Conservation (phyloP, 2,329 filamentous ascomycete species). For the Ophiocordyceps robertsii region DNA sequence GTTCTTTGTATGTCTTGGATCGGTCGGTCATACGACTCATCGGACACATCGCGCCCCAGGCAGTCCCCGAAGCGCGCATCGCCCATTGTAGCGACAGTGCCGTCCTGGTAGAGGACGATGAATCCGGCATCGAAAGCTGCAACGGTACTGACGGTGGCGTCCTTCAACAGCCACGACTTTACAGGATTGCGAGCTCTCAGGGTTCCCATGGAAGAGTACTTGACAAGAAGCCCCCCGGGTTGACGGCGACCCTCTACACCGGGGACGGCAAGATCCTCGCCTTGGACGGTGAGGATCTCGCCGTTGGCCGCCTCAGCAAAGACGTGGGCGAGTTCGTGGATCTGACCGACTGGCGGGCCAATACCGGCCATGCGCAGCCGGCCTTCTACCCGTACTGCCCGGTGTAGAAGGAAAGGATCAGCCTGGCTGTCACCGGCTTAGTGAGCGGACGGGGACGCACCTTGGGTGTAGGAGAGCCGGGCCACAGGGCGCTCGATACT, state of each 20-base stretch:
- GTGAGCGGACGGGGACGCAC: conserved; percentile 16
- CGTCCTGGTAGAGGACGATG: conserved; percentile 27
- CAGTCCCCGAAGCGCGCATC: conserved; percentile 44
- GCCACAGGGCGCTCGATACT: conserved; percentile 21
- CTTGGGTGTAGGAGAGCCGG: conserved; percentile 30
- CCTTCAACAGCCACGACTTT: conserved; percentile 10
- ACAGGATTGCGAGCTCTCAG: conserved; percentile 4
- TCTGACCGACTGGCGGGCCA: conserved; percentile 2
- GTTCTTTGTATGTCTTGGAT: background rate
- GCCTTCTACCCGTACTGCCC: conserved; percentile 8
- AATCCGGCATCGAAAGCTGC: conserved; percentile 37
- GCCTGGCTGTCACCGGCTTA: too few relatives aligned
- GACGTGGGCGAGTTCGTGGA: conserved; percentile 1
- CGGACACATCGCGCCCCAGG: conserved; percentile 35
- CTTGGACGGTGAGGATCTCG: conserved; percentile 4
- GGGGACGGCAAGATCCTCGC: background rate
- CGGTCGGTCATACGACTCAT: conserved; percentile 18
- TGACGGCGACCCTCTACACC: background rate
- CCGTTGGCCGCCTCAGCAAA: conserved; percentile 7
- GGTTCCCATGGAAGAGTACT: conserved; percentile 10
- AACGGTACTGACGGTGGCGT: conserved; percentile 21
- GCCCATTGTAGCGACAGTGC: conserved; percentile 38
- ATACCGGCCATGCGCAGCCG: conserved; percentile 9
- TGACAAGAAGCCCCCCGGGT: conserved; percentile 5
- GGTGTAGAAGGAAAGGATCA: background rate